Base-by-base conservation (phyloP, 1,139 yeast species). In the Yamadazyma dendronema region DNA sequence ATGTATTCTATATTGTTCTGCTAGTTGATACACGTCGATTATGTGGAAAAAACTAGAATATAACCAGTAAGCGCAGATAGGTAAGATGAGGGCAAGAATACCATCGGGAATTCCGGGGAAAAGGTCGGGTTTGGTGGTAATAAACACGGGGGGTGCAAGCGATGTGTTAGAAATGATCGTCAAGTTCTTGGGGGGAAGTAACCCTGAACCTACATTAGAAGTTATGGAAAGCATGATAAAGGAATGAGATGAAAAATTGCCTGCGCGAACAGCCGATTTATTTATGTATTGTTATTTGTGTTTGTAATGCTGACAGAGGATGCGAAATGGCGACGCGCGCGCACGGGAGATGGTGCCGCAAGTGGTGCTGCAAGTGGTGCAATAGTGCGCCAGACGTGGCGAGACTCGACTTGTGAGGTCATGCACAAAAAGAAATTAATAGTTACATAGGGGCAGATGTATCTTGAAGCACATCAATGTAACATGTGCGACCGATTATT, bases 1-100 rank as follows among this genome's bases (percentile, higher is more conserved):
- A 58, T 92, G 98, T 38, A 92, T 87, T 46, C 97, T 72, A 62
- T 86, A 88, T 57, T 75, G 68, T 52, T 86, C 96, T 29, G 92
- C 87, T 49, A 87, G 63, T 54, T 87, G 77, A 48, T 74, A 77
- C 31, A 73, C 74, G 56, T 90, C 97, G 34, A 90, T 65, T 9
- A 84, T 43, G 56, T 85, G 89, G 72, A 87, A 92, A 41, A 85
- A 61, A 25, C 76, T 55, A 4, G 96, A 84, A 53, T 82, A 79
- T 1, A 65, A 38, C 97, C 97, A 92, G 61, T 92, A 92, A 3
- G 84, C 90, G 4, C 80, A 67, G 3, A 90, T 74, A 1, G 98
- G 97, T 2, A 81, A 70, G 4, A 78, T 64, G 33, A 90, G 63
- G 0, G 97, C 86, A 36, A 88, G 56, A 17, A 81, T 57, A 26